These are phyloP conservation scores for Vigna unguiculata DNA, from an alignment of 306 rosid species.

Conservation along the genomic window DNA sequence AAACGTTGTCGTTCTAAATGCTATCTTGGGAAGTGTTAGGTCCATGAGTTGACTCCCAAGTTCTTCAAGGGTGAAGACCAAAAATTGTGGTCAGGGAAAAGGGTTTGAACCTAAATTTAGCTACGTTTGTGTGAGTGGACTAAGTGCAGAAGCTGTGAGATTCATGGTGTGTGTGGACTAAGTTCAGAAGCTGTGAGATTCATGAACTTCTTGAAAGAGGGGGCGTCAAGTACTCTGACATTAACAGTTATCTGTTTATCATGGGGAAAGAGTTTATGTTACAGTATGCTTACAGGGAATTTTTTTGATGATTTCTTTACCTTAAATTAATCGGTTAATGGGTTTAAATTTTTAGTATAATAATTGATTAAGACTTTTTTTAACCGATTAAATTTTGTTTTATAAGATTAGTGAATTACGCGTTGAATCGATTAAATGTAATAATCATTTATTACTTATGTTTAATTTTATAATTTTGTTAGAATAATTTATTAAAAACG, in stretches of 20 bases:
- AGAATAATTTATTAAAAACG: too few species aligned
- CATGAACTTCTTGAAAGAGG: neutral
- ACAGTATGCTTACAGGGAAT: too few species aligned
- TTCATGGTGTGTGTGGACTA: constrained; percentile 9
- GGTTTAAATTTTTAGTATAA: too few species aligned
- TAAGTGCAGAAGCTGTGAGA: constrained; percentile 2
- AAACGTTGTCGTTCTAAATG: constrained; percentile 28
- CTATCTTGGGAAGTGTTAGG: constrained; percentile 28
- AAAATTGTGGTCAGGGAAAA: neutral
- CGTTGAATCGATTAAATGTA: too few species aligned
- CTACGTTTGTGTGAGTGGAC: constrained; percentile 2
- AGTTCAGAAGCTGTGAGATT: neutral
- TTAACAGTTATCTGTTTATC: constrained; percentile 29
- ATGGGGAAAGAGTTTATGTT: neutral
- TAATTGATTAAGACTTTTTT: too few species aligned
- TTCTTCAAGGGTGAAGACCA: neutral
- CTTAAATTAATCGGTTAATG: too few species aligned
- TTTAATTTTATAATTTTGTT: too few species aligned
- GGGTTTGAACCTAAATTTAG: constrained; percentile 18
- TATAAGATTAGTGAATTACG: too few species aligned
- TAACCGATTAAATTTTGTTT: too few species aligned
- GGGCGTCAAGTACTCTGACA: constrained; percentile 22
- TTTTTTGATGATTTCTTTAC: too few species aligned
- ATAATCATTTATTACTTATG: too few species aligned
- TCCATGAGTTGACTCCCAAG: neutral